Percentiles rank a stretch among this genome's conserved stretches.
Conservation (phyloP, 2,329 filamentous ascomycete genomes). For the Penicillium brevicompactum region DNA sequence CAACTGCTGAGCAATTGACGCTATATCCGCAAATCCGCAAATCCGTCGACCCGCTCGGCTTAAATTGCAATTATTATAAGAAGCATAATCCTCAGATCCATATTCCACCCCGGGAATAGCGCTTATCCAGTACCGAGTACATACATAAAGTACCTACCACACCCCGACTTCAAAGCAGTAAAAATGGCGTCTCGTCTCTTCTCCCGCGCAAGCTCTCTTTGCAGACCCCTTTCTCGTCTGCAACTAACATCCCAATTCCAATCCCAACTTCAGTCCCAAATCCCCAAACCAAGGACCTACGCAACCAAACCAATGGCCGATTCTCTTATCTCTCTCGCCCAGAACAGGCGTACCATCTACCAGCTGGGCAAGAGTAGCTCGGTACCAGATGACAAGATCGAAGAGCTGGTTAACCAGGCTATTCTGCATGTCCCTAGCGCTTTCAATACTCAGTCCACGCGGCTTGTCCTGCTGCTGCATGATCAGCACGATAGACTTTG, state of each 20-base stretch:
- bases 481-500: slow-evolving; percentile 86
- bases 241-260: neutral
- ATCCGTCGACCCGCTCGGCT: neutral
- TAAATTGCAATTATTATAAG: neutral
- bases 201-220: neutral
- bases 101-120: neutral
- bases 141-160: neutral
- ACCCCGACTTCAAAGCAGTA: neutral
- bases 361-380: slow-evolving; percentile 36
- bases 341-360: slow-evolving; percentile 41
- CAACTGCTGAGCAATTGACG: neutral
- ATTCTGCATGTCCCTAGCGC: slow-evolving; percentile 72
- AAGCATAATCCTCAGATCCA: neutral
- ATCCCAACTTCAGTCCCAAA: neutral
- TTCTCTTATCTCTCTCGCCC: slow-evolving; percentile 34
- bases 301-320: slow-evolving; percentile 15
- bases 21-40: neutral
- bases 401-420: slow-evolving; percentile 45
- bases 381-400: slow-evolving; percentile 39
- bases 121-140: neutral
- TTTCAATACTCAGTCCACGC: slow-evolving; percentile 88
- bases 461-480: slow-evolving; percentile 76
- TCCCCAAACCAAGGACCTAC: neutral
- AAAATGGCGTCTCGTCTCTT: neutral
- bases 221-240: neutral